Percentiles rank a stretch among this genome's conserved stretches.
phyloP scores from a whole-genome alignment of 1,284 basidiomycete species.

The Sporisorium reilianum region DNA sequence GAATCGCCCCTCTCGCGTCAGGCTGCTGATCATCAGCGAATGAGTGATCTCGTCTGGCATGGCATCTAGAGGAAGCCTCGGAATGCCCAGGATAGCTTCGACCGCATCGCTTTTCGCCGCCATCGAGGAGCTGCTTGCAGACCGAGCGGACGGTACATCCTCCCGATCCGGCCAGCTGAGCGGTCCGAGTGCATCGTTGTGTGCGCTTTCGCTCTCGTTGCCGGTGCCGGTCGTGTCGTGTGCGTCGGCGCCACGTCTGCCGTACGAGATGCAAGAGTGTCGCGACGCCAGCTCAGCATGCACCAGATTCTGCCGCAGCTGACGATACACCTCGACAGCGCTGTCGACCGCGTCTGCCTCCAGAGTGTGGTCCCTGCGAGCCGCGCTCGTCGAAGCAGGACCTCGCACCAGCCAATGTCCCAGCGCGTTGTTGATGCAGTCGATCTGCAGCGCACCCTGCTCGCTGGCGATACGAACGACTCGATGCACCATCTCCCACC shows the following conservation, averaged over 20 bases:
- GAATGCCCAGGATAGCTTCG: slow-evolving; percentile 14
- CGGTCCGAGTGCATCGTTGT: slow-evolving; percentile 3
- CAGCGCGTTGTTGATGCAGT: slow-evolving; percentile 39
- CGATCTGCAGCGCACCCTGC: slow-evolving; percentile 14
- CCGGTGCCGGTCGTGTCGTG: no score
- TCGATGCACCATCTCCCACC: slow-evolving; percentile 26
- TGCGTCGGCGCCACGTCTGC: not conserved
- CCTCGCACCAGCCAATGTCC: slow-evolving; percentile 23
- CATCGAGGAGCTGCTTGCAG: not conserved
- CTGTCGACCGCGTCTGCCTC: slow-evolving; percentile 5
- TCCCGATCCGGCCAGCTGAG: slow-evolving; percentile 29
- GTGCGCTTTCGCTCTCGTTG: not conserved
- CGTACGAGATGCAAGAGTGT: slow-evolving; percentile 19
- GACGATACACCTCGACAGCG: slow-evolving; percentile 36
- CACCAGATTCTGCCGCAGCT: slow-evolving; percentile 41
- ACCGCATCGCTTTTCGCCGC: slow-evolving; percentile 5
- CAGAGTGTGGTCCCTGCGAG: no score
- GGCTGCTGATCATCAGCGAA: slow-evolving; percentile 32
- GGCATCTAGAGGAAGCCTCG: slow-evolving; percentile 12
- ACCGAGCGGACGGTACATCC: not conserved
- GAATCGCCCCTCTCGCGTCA: slow-evolving; percentile 37
- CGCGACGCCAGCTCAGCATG: slow-evolving; percentile 22
- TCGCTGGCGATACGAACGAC: slow-evolving; percentile 15
- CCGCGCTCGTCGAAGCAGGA: slow-evolving; percentile 3
- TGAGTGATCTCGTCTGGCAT: slow-evolving; percentile 41